These are phyloP conservation scores for Cyathus striatus DNA, from an alignment of 768 basidiomycete genomes.

Conservation along the genomic window DNA sequence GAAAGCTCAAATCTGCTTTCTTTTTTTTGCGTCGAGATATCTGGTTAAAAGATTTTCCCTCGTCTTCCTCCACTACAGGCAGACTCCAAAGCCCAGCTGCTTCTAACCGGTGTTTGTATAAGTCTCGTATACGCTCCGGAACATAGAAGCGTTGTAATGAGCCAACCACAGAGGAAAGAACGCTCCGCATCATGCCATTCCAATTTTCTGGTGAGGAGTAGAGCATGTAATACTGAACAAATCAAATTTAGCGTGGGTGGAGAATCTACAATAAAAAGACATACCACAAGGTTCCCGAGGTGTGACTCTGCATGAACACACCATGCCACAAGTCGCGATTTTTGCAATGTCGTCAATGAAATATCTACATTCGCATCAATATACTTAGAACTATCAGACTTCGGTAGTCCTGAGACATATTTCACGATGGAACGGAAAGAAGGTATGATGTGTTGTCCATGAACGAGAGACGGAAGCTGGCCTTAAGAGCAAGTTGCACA, in stretches of 20 bases:
- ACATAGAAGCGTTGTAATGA: constrained; percentile 74
- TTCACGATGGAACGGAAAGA: constrained; percentile 58
- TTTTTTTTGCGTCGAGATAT: no score
- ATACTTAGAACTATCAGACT: constrained; percentile 20
- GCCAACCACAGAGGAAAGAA: constrained; percentile 52
- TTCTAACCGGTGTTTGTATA: constrained; percentile 54
- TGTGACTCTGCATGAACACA: constrained; percentile 59
- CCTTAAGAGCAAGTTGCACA: constrained; percentile 33
- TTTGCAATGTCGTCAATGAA: constrained; percentile 38
- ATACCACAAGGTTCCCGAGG: constrained; percentile 68
- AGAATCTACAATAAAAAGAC: constrained; percentile 16
- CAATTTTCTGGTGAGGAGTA: constrained; percentile 66
- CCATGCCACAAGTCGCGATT: constrained; percentile 56
- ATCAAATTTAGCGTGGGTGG: constrained; percentile 5
- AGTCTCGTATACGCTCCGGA: constrained; percentile 54
- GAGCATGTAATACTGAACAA: constrained; percentile 51
- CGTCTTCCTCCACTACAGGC: constrained; percentile 34
- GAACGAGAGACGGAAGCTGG: constrained; percentile 65
- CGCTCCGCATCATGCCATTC: constrained; percentile 45
- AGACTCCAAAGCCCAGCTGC: constrained; percentile 59
- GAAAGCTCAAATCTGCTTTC: constrained; percentile 30
- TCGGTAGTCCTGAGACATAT: constrained; percentile 52
- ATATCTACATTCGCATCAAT: constrained; percentile 41
- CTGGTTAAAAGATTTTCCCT: constrained; percentile 37
- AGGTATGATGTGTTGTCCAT: constrained; percentile 46